Conservation (phyloP, 345 rosid species). For the Firmiana major region DNA sequence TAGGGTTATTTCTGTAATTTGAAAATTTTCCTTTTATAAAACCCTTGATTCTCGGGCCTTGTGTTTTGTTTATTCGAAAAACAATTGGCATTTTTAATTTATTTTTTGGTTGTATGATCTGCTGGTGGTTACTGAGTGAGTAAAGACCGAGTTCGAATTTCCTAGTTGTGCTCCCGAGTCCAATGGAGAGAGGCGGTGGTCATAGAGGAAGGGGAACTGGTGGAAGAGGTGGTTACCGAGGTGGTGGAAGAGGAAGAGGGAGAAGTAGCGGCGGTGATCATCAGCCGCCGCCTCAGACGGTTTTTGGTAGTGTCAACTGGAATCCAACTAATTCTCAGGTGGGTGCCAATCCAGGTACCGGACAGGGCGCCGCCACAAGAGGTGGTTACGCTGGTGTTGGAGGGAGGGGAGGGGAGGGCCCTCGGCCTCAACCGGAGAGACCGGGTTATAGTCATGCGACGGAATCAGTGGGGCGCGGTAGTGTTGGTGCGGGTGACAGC, state of each 20-base stretch:
- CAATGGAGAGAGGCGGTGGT: constrained; percentile 49
- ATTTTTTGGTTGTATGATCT: background rate
- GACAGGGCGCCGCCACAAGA: background rate
- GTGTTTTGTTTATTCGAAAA: background rate
- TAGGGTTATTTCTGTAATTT: background rate
- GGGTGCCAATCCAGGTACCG: background rate
- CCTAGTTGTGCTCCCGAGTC: constrained; percentile 18
- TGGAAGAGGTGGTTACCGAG: constrained; percentile 10
- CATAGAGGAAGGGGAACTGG: constrained; percentile 14
- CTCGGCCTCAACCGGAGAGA: background rate
- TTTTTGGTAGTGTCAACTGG: background rate
- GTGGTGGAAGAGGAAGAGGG: constrained; percentile 17
- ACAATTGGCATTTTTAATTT: too few species aligned
- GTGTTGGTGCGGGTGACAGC: background rate
- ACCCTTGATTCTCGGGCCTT: background rate
- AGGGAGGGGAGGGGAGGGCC: background rate
- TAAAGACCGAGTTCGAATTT: background rate
- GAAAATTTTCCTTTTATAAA: background rate
- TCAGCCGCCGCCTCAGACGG: background rate
- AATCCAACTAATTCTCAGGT: background rate
- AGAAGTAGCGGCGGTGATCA: background rate
- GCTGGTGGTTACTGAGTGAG: constrained; percentile 1
- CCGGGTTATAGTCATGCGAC: background rate
- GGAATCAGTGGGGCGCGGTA: background rate
- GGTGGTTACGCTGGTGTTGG: background rate